phyloP scores from a whole-genome alignment of 441 rosid genomes.

The Lepidium campestre region DNA sequence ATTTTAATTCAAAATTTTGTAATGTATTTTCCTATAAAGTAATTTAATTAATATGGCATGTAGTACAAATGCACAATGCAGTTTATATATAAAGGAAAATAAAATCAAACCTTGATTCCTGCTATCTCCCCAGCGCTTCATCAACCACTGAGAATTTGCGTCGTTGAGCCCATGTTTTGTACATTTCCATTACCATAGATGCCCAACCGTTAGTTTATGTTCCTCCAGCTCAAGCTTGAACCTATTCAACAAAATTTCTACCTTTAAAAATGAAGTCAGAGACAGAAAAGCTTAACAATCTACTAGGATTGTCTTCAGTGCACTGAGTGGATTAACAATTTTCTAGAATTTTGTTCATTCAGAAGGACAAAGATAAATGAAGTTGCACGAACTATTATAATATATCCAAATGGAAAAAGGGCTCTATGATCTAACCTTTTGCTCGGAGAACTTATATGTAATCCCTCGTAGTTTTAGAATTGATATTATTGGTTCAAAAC shows the following conservation, averaged over 20 bases:
- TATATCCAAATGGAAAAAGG: neutral
- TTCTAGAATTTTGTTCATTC: constrained; percentile 68
- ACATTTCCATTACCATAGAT: constrained; percentile 92
- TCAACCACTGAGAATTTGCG: constrained; percentile 70
- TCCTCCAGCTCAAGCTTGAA: constrained; percentile 98
- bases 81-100: neutral
- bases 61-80: neutral
- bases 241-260: constrained; percentile 38
- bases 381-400: constrained; percentile 30
- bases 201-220: constrained; percentile 99
- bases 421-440: constrained; percentile 78
- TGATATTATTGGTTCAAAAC: constrained; percentile 75
- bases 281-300: constrained; percentile 4
- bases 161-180: constrained; percentile 77
- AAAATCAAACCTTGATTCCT: constrained; percentile 77
- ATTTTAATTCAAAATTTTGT: too few species aligned
- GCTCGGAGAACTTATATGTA: constrained; percentile 83
- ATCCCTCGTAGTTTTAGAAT: constrained; percentile 73
- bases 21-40: too few species aligned
- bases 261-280: constrained; percentile 5
- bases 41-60: too few species aligned
- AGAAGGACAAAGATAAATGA: constrained; percentile 34
- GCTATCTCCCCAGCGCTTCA: constrained; percentile 89
- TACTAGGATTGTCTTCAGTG: constrained; percentile 81
- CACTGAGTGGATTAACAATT: constrained; percentile 87